Percentiles rank a stretch among this genome's conserved stretches.
These are phyloP conservation scores for Aspergillus terreus DNA, from an alignment of 2,329 filamentous ascomycete genomes.

Conservation along the genomic window DNA sequence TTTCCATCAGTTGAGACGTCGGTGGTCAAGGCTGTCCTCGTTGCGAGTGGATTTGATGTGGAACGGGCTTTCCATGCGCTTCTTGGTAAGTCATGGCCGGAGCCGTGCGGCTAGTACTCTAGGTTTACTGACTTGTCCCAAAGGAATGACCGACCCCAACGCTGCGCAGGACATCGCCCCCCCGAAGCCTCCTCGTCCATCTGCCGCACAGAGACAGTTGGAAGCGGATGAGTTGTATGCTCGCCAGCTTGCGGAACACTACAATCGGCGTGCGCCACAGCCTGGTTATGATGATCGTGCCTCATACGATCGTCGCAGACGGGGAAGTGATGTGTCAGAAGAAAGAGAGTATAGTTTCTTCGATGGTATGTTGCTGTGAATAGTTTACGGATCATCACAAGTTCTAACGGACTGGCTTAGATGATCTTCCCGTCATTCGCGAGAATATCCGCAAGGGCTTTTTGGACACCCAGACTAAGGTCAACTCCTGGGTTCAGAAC, in stretches of 20 bases:
- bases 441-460: slow-evolving; percentile 95
- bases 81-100: slow-evolving; percentile 56
- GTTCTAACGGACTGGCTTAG: slow-evolving; percentile 39
- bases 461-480: slow-evolving; percentile 84
- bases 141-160: slow-evolving; percentile 77
- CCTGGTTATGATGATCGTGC: slow-evolving; percentile 28
- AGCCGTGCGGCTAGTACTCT: background rate
- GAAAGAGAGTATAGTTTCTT: slow-evolving; percentile 85
- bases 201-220: slow-evolving; percentile 69
- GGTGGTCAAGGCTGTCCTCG: slow-evolving; percentile 83
- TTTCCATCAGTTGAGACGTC: slow-evolving; percentile 78
- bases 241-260: slow-evolving; percentile 88
- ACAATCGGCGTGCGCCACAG: slow-evolving; percentile 50
- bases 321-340: slow-evolving; percentile 56
- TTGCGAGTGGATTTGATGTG: slow-evolving; percentile 79
- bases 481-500: slow-evolving; percentile 88
- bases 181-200: slow-evolving; percentile 74
- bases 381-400: background rate
- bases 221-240: slow-evolving; percentile 90
- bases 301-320: slow-evolving; percentile 45
- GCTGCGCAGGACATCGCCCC: slow-evolving; percentile 63
- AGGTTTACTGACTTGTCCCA: slow-evolving; percentile 4
- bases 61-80: slow-evolving; percentile 96
- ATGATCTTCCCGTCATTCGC: slow-evolving; percentile 88
- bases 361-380: slow-evolving; percentile 54